A percentile compares a stretch with the other conserved stretches of the same genome.
Evolutionary conservation across 169 alveolate genomes (phyloP).

Genomic region (Plasmodium yoelii): DNA sequence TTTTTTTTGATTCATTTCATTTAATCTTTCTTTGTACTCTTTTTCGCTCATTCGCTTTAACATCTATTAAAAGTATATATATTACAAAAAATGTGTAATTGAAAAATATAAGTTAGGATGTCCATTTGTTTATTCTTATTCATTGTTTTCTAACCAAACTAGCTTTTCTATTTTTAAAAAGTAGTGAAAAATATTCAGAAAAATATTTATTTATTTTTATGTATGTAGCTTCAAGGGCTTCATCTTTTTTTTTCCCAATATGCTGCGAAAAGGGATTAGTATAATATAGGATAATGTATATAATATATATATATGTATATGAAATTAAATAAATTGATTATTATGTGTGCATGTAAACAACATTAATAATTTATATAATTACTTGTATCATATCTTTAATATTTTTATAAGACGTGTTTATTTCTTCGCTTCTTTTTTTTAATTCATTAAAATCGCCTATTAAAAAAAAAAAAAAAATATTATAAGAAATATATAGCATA

Average conservation of each 20-base stretch:
- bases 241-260: slow-evolving; percentile 76
- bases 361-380: not conserved
- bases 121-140: not conserved
- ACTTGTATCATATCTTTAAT: slow-evolving; percentile 76
- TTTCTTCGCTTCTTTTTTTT: slow-evolving; percentile 68
- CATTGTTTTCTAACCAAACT: slow-evolving; percentile 26
- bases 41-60: slow-evolving; percentile 59
- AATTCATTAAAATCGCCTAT: slow-evolving; percentile 70
- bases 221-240: slow-evolving; percentile 74
- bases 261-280: slow-evolving; percentile 38
- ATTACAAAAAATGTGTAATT: not conserved
- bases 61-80: slow-evolving; percentile 18
- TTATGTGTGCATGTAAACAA: not conserved
- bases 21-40: slow-evolving; percentile 44
- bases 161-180: slow-evolving; percentile 74
- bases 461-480: slow-evolving; percentile 3
- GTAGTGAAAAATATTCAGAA: slow-evolving; percentile 69
- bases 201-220: slow-evolving; percentile 69
- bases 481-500: not conserved
- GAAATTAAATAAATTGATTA: not conserved
- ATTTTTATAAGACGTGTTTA: slow-evolving; percentile 38
- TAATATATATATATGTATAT: not conserved
- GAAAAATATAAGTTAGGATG: not conserved
- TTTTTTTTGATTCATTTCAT: slow-evolving; percentile 49
- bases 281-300: slow-evolving; percentile 6